Base-by-base conservation (phyloP, 805 yeast species). In the Ogataea kodamae region DNA sequence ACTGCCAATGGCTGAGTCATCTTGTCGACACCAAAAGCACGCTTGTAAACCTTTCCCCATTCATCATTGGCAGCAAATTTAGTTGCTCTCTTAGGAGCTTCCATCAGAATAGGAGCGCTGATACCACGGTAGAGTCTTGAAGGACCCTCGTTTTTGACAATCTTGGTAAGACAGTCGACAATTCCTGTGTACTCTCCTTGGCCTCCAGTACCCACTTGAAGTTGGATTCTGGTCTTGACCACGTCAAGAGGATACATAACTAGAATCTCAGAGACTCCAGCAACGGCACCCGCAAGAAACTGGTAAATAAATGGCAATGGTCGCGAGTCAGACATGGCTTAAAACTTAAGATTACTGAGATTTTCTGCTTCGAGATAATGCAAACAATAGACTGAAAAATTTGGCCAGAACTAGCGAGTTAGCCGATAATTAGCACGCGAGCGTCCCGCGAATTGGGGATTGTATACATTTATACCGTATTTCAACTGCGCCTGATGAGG, bases 21-120 rank as follows among this genome's bases (percentile, higher is more conserved):
- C 44, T 73, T 61, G 6, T 69, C 59, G 27, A 83, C 70, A 33
- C 86, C 95, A 58, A 89, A 87, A 13, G 65, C 57, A 18, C 68
- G 68, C 48, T 76, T 76, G 72, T 88, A 90, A 48, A 88, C 61
- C 61, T 81, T 81, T 33, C 95, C 90, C 82, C 95, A 92, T 61
- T 87, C 94, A 59, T 92, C 98, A 59, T 92, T 92, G 43, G 97
- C 96, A 33, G 97, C 97, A 59, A 92, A 92, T 63, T 92, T 92
- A 47, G 96, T 89, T 25, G 98, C 98, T 68, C 99, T 79, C 71
- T 92, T 92, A 46, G 98, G 98, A 9, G 97, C 98, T 63, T 92
- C 99, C 98, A 92, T 92, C 53, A 92, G 70, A 49, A 92, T 86
- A 20, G 99, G 99, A 15, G 98, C 96, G 18, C 84, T 67, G 52